Evolutionary conservation across 805 yeast genomes (phyloP).

Genomic region (Metschnikowia corniflorae): DNA sequence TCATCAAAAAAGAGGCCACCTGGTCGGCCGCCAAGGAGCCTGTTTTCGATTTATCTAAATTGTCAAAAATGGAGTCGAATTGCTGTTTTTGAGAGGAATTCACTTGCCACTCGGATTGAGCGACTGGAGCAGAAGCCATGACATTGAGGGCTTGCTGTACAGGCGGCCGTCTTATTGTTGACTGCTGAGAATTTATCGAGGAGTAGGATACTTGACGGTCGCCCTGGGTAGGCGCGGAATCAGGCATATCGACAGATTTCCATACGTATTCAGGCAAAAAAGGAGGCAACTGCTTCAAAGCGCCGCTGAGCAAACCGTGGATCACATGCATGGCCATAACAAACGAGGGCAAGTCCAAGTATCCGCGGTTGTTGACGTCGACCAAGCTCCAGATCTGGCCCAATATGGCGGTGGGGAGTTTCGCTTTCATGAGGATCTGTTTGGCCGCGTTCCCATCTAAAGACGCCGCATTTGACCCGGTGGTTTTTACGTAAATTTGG

Average conservation of each 20-base stretch:
- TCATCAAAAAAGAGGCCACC: constrained; percentile 84
- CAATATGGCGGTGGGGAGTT: constrained; percentile 68
- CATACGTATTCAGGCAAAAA: constrained; percentile 39
- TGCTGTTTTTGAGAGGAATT: constrained; percentile 68
- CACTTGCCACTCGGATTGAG: constrained; percentile 58
- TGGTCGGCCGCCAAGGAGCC: constrained; percentile 73
- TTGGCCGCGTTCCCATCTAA: constrained; percentile 79
- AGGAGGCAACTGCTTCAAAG: constrained; percentile 54
- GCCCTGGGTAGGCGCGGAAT: constrained; percentile 31
- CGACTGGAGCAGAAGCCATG: constrained; percentile 14
- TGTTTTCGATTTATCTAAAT: constrained; percentile 60
- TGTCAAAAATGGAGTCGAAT: constrained; percentile 74
- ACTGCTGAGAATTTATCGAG: constrained; percentile 33
- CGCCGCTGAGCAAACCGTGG: constrained; percentile 70
- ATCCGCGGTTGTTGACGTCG: constrained; percentile 72
- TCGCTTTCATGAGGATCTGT: constrained; percentile 84
- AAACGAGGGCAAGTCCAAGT: constrained; percentile 69
- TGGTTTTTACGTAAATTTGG: constrained; percentile 69
- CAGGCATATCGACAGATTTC: constrained; percentile 28
- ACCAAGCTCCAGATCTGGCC: constrained; percentile 89
- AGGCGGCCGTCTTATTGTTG: constrained; percentile 29
- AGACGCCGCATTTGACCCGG: constrained; percentile 49
- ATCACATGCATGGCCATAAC: constrained; percentile 93
- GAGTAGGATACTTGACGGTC: constrained; percentile 30
- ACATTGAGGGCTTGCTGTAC: constrained; percentile 16